Conservation (phyloP, 139 green algal species). For the Volvox reticuliferus region DNA sequence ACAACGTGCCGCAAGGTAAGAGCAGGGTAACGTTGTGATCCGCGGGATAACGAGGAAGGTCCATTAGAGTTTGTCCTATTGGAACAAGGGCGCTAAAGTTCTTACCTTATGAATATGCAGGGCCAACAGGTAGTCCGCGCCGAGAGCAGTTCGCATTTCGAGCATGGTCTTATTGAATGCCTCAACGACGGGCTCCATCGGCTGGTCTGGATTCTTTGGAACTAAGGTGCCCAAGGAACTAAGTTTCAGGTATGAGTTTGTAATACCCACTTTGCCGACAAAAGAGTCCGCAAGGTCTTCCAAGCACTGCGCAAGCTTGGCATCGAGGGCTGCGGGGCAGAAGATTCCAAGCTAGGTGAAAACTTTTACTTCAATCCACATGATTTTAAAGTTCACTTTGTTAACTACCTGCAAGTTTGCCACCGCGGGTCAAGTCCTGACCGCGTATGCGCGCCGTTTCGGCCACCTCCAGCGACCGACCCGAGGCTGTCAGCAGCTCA, state of each 20-base stretch:
- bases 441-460: conserved; percentile 3
- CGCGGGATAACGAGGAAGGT: too few relatives aligned
- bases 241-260: background rate
- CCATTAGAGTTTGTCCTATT: too few relatives aligned
- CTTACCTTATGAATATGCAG: conserved; percentile 43
- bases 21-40: too few relatives aligned
- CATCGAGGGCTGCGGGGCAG: background rate
- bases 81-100: too few relatives aligned
- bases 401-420: background rate
- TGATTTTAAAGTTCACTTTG: too few relatives aligned
- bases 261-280: background rate
- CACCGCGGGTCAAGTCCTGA: background rate
- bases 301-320: background rate
- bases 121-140: conserved; percentile 1
- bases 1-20: too few relatives aligned
- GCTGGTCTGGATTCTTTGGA: background rate
- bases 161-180: conserved; percentile 24
- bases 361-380: too few relatives aligned
- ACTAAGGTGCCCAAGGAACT: background rate
- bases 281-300: conserved; percentile 22
- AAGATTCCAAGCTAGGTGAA: too few relatives aligned
- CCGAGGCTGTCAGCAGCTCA: background rate
- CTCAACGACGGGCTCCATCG: background rate
- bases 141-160: background rate
- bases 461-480: background rate